Evolutionary conservation across 441 rosid genomes (phyloP).

Genomic region (Populus tomentosa): DNA sequence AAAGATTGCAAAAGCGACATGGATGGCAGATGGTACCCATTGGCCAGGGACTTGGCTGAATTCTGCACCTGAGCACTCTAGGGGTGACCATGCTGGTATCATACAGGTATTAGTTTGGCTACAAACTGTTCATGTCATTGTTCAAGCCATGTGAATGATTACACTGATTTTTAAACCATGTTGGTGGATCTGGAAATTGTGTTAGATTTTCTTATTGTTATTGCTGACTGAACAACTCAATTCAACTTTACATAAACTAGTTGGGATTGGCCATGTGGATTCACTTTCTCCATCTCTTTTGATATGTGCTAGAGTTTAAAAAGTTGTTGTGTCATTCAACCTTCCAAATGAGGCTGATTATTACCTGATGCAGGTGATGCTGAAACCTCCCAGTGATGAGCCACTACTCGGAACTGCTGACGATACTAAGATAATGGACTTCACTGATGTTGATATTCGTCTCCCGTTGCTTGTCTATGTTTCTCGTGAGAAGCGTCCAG

Average conservation of each 20-base stretch:
- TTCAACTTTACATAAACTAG: neutral
- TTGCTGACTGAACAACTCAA: neutral
- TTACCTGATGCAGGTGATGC: conserved; percentile 59
- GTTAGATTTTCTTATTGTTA: neutral
- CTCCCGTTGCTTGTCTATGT: conserved; percentile 82
- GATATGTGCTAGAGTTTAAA: neutral
- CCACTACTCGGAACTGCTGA: conserved; percentile 59
- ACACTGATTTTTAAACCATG: neutral
- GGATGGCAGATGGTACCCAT: conserved; percentile 91
- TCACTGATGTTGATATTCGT: conserved; percentile 74
- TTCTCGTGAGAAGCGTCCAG: conserved; percentile 91
- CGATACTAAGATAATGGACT: conserved; percentile 53
- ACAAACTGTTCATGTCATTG: neutral
- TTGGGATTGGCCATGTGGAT: neutral
- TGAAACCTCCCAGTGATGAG: conserved; percentile 82
- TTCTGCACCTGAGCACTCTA: conserved; percentile 60
- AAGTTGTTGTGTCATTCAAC: neutral
- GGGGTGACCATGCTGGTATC: conserved; percentile 79
- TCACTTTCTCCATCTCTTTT: neutral
- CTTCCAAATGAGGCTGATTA: neutral
- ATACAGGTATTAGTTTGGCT: conserved; percentile 50
- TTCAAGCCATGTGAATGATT: neutral
- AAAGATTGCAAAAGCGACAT: conserved; percentile 82
- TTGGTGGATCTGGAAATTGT: neutral
- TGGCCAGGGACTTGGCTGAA: conserved; percentile 83